These are phyloP conservation scores for Sextonia rubra DNA, from an alignment of 164 flowering plant species.

Conservation along the genomic window DNA sequence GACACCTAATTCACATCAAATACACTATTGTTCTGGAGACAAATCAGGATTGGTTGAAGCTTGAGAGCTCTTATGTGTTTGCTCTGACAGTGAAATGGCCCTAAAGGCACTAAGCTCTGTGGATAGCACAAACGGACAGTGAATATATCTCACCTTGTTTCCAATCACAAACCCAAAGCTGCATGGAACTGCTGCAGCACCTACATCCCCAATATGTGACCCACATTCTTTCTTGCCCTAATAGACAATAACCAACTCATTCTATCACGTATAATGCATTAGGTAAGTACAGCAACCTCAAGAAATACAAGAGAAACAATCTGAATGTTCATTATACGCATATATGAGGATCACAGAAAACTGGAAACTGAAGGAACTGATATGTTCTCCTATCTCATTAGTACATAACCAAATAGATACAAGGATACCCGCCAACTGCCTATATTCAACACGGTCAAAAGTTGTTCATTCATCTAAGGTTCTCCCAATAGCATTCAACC, in stretches of 20 bases:
- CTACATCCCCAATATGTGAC: conserved; percentile 82
- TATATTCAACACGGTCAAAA: conserved; percentile 82
- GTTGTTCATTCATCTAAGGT: conserved; percentile 64
- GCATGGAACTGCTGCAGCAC: conserved; percentile 92
- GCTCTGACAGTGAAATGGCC: background rate
- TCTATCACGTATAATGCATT: background rate
- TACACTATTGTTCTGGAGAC: background rate
- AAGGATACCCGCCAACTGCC: conserved; percentile 92
- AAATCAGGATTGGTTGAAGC: background rate
- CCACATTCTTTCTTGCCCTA: conserved; percentile 68
- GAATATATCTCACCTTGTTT: conserved; percentile 57
- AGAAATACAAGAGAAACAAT: background rate
- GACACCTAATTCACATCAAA: background rate
- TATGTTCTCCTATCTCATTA: background rate
- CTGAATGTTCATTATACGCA: background rate
- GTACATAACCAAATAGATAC: conserved; percentile 71
- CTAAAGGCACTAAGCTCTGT: background rate
- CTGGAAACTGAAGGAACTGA: background rate
- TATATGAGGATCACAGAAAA: background rate
- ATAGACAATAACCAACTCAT: conserved; percentile 1
- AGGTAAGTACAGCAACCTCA: background rate
- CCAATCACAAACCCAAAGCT: conserved; percentile 97
- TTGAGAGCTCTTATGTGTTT: background rate
- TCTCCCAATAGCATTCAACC: no score
- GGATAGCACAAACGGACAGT: background rate